A percentile compares a stretch with the other conserved stretches of the same genome.
Evolutionary conservation across 208 protist genomes (phyloP).

Genomic region (Herpetomonas samuelpessoai): DNA sequence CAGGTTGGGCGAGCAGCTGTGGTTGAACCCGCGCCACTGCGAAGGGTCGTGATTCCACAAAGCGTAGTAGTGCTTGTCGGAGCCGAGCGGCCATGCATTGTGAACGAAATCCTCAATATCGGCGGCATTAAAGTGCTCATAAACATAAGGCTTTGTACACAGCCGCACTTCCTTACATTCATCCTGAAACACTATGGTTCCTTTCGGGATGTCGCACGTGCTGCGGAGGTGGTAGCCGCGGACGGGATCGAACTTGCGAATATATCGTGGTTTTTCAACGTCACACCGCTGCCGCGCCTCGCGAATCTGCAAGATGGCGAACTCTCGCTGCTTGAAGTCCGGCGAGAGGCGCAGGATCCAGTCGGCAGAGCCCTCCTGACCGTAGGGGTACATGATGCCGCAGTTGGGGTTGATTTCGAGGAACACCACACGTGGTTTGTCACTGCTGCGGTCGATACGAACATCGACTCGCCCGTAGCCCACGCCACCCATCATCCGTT

Average conservation of each 20-base stretch:
- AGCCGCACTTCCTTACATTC: slow-evolving; percentile 64
- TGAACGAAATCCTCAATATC: slow-evolving; percentile 63
- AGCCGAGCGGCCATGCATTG: slow-evolving; percentile 74
- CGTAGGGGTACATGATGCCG: slow-evolving; percentile 88
- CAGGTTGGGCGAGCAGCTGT: slow-evolving; percentile 85
- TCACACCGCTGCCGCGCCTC: slow-evolving; percentile 51
- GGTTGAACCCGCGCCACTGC: slow-evolving; percentile 73
- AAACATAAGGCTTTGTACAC: slow-evolving; percentile 76
- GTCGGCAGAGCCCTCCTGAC: slow-evolving; percentile 83
- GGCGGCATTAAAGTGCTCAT: slow-evolving; percentile 30
- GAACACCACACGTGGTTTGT: slow-evolving; percentile 61
- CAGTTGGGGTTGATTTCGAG: slow-evolving; percentile 93
- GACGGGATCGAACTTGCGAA: slow-evolving; percentile 41
- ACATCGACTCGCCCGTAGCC: slow-evolving; percentile 88
- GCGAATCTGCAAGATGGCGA: slow-evolving; percentile 74
- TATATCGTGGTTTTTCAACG: slow-evolving; percentile 41
- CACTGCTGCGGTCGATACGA: slow-evolving; percentile 66
- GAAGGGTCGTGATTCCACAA: slow-evolving; percentile 74
- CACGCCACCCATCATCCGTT: slow-evolving; percentile 88
- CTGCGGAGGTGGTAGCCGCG: slow-evolving; percentile 74
- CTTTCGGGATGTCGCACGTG: slow-evolving; percentile 42
- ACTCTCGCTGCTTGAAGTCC: slow-evolving; percentile 73
- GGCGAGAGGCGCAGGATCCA: slow-evolving; percentile 78
- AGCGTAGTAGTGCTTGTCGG: slow-evolving; percentile 76
- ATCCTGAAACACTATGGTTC: slow-evolving; percentile 60